Percentiles rank a stretch among this genome's conserved stretches.
phyloP scores from a whole-genome alignment of 257 asterid species.

The Datura wrightii region DNA sequence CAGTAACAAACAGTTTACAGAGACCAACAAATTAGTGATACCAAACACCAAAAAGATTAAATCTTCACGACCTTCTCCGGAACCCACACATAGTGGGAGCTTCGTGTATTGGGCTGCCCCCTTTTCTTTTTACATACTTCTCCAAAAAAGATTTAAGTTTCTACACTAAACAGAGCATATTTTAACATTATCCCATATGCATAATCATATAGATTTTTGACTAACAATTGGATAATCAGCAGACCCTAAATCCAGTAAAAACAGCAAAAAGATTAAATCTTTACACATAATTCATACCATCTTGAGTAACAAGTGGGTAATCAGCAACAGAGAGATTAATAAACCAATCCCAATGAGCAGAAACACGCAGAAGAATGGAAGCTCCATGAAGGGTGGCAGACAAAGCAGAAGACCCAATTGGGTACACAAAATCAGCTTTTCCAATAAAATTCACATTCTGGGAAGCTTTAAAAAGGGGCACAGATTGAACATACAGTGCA shows the following conservation, averaged over 20 bases:
- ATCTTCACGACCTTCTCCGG: neutral
- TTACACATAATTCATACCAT: constrained; percentile 55
- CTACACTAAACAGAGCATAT: neutral
- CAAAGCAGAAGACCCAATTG: constrained; percentile 68
- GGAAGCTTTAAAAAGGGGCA: constrained; percentile 67
- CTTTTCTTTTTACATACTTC: no score
- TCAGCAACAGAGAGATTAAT: constrained; percentile 71
- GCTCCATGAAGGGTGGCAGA: constrained; percentile 88
- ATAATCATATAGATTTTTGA: neutral
- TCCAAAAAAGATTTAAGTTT: no score
- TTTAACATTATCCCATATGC: neutral
- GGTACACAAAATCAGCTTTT: constrained; percentile 63
- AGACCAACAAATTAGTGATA: neutral
- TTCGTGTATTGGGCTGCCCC: no score
- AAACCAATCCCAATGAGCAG: constrained; percentile 89
- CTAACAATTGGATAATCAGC: neutral
- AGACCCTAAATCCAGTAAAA: neutral
- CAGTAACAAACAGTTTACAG: neutral
- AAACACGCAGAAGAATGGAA: constrained; percentile 61
- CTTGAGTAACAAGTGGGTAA: constrained; percentile 91
- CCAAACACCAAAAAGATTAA: neutral
- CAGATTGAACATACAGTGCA: constrained; percentile 63
- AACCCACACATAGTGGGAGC: no score
- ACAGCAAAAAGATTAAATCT: neutral
- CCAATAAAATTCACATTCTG: constrained; percentile 83